Base-by-base conservation (phyloP, 768 basidiomycete genomes). In the Lentinula detonsa region DNA sequence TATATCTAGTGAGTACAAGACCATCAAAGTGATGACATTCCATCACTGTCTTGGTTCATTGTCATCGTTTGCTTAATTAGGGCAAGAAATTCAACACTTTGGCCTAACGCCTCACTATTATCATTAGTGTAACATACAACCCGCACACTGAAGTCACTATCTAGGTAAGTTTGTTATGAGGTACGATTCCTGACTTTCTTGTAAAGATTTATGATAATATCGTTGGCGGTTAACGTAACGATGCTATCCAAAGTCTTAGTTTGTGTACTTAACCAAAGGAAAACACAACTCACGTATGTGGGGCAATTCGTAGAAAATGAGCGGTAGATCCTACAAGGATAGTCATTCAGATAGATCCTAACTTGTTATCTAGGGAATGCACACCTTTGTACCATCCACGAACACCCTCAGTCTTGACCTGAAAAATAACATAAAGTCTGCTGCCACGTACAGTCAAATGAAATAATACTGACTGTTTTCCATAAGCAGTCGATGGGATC, bases 401-500 rank as follows among this genome's bases (percentile, higher is more conserved):
- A 9, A 94, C 74, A 35, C 97, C 97, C 75, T 99, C 97, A 0
- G 88, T 78, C 70, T 87, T 87, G 65, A 92, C 82, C 0, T 23
- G 23, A 23, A 23, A 23, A 23, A 23, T 23, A 23, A 23, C 23
- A 23, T 23, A 23, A 23, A 23, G 23, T 23, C 23, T 23, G 23
- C 23, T 23, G 23, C 23, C 23, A 23, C 23, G 2, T 23, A 23
- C 23, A 23, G 23, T 23, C 23, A 23, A 23, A 23, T 23, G 23
- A 23, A 23, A 23, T 23, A 23, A 23, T 23, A 23, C 23, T 23
- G 23, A 23, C 23, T 23, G 97, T 99, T 79, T 97, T 98, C 92
- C 91, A 96, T 56, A 99, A 76, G 75, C 96, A 98, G 67, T 98
- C 95, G 66, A 98, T 87, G 3, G 95, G 95, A 68, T 90, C 94